Evolutionary conservation across 805 yeast species (phyloP).

Genomic region (Saccharomycopsis selenospora): DNA sequence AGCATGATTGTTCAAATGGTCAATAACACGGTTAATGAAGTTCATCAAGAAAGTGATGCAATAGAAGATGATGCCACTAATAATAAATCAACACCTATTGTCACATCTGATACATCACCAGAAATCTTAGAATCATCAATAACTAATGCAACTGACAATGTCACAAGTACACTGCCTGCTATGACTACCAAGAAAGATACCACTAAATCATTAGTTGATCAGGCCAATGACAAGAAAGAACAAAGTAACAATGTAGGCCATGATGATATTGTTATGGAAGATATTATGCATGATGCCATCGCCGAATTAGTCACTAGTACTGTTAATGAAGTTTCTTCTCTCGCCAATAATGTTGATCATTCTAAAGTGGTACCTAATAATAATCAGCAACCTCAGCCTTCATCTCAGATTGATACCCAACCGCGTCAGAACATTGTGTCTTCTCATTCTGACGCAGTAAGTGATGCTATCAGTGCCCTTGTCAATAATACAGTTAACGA

Average conservation of each 20-base stretch:
- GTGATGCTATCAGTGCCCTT: conserved; percentile 2
- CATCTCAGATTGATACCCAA: background rate
- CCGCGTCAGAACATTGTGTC: too few relatives aligned
- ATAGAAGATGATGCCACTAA: background rate
- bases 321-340: conserved; percentile 4
- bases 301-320: conserved; percentile 9
- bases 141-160: background rate
- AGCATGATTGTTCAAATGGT: conserved; percentile 16
- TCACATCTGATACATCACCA: background rate
- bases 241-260: background rate
- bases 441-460: too few relatives aligned
- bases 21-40: conserved; percentile 11
- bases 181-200: background rate
- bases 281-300: conserved; percentile 6
- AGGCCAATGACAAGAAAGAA: background rate
- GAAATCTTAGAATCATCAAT: too few relatives aligned
- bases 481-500: background rate
- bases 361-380: background rate
- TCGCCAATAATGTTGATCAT: background rate
- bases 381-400: background rate
- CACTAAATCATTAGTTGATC: background rate
- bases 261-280: background rate
- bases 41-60: background rate
- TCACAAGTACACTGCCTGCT: background rate
- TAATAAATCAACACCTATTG: background rate